These are phyloP conservation scores for Piromyces sp. DNA, from an alignment of 192 early-diverging fungal genomes.

Conservation along the genomic window DNA sequence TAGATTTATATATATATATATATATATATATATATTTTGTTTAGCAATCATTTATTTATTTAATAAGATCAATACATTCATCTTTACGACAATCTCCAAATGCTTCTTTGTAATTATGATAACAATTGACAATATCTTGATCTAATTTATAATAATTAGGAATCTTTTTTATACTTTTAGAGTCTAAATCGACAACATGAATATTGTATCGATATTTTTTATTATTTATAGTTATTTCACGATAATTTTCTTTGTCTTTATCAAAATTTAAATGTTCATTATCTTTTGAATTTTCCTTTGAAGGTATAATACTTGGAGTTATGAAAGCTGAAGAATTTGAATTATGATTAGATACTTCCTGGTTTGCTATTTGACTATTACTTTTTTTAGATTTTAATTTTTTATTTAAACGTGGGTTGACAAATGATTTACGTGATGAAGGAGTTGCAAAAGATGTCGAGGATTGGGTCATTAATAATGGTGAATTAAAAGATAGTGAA, in stretches of 20 bases:
- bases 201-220: slow-evolving; percentile 21
- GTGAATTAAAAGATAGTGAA: not conserved
- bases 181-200: slow-evolving; percentile 51
- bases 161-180: slow-evolving; percentile 42
- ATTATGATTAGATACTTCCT: no score
- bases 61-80: not conserved
- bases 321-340: no score
- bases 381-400: not conserved
- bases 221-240: not conserved
- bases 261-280: not conserved
- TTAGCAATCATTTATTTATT: no score
- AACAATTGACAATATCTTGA: slow-evolving; percentile 29
- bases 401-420: not conserved
- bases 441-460: not conserved
- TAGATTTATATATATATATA: no score
- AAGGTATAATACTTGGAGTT: no score
- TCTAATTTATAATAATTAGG: slow-evolving; percentile 30
- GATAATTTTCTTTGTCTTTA: not conserved
- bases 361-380: no score
- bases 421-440: not conserved
- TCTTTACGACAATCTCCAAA: not conserved
- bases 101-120: not conserved
- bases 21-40: no score
- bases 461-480: not conserved
- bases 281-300: no score